Evolutionary conservation across 257 asterid genomes (phyloP).

Genomic region (Solanum dulcamara): DNA sequence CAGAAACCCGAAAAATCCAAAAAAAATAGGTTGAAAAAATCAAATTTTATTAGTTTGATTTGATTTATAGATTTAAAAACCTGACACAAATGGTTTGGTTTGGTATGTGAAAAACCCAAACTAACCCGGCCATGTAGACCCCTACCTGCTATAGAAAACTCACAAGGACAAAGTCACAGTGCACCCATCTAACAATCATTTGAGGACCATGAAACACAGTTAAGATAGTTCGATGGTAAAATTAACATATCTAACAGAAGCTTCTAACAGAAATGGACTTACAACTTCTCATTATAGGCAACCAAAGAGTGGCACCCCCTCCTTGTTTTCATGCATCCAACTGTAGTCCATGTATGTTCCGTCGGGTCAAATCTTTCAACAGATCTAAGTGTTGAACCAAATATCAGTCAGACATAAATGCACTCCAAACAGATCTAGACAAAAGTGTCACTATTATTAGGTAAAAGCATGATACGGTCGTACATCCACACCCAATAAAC

Average conservation of each 20-base stretch:
- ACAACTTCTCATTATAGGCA: conserved; percentile 48
- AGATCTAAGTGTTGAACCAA: conserved; percentile 16
- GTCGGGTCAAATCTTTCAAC: conserved; percentile 76
- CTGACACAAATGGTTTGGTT: too few relatives aligned
- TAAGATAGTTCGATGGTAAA: neutral
- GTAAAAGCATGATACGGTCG: neutral
- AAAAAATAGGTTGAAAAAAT: too few relatives aligned
- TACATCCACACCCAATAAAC: neutral
- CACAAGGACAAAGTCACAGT: neutral
- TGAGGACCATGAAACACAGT: neutral
- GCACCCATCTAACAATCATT: neutral
- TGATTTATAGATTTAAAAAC: too few relatives aligned
- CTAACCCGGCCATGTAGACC: too few relatives aligned
- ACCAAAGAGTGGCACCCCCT: conserved; percentile 62
- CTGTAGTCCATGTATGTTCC: conserved; percentile 43
- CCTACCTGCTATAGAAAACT: neutral
- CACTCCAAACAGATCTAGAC: neutral
- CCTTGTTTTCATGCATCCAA: conserved; percentile 29
- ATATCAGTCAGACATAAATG: neutral
- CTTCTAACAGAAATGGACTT: conserved; percentile 6
- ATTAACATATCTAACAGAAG: neutral
- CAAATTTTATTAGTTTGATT: too few relatives aligned
- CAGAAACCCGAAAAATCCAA: too few relatives aligned
- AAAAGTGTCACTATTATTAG: neutral
- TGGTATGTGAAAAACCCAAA: too few relatives aligned